phyloP scores from a whole-genome alignment of 805 yeast species.

The Lipomyces oligophaga region DNA sequence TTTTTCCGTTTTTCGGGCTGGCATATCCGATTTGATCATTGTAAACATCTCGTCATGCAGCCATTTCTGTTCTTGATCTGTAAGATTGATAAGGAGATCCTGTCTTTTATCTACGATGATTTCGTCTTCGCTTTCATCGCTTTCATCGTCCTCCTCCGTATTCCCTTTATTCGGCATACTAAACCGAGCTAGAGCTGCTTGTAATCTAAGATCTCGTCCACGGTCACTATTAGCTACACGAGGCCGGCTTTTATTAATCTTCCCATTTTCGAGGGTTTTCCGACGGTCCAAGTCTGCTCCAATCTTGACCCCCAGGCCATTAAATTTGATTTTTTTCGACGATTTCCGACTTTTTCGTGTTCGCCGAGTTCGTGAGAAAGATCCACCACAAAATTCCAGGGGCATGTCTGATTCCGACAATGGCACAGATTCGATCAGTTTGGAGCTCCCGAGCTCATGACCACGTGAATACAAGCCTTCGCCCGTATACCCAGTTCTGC shows the following conservation, averaged over 20 bases:
- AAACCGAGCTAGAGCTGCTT: conserved; percentile 22
- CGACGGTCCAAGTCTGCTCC: conserved; percentile 23
- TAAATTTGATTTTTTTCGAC: conserved; percentile 18
- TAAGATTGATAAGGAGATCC: conserved; percentile 18
- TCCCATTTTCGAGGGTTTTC: conserved; percentile 24
- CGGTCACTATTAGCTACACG: conserved; percentile 27
- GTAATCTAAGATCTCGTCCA: conserved; percentile 20
- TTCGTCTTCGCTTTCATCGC: conserved; percentile 30
- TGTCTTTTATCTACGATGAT: conserved; percentile 43
- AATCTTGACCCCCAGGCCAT: conserved; percentile 20
- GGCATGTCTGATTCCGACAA: conserved; percentile 24
- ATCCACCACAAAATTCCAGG: conserved; percentile 25
- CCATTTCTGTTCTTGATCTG: conserved; percentile 28
- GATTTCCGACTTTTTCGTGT: conserved; percentile 14
- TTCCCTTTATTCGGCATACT: conserved; percentile 34
- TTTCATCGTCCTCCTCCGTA: conserved; percentile 29
- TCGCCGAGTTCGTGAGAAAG: conserved; percentile 15
- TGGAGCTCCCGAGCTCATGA: conserved; percentile 15
- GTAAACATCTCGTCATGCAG: conserved; percentile 17
- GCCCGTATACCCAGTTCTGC: conserved; percentile 28
- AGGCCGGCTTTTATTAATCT: conserved; percentile 17
- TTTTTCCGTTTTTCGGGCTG: too few species aligned
- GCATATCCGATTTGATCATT: too few species aligned
- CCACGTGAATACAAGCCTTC: conserved; percentile 29
- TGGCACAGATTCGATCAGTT: conserved; percentile 14